A percentile compares a stretch with the other conserved stretches of the same genome.
Conservation (phyloP, 1,284 basidiomycete species). For the Sanghuangporus sanghuang region DNA sequence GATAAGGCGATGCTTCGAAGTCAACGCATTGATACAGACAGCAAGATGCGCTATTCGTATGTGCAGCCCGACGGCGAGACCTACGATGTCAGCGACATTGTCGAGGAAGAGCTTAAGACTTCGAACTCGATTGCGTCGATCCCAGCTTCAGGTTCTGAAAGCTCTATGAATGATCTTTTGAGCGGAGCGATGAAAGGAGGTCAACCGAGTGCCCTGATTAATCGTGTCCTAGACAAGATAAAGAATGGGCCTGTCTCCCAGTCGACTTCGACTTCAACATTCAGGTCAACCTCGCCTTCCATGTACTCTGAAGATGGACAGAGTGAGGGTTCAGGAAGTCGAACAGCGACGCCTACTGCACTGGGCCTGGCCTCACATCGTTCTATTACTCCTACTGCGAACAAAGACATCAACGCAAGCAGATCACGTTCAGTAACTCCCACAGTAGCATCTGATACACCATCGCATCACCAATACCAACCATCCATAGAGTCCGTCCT, state of each 20-base stretch:
- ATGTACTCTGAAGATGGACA: conserved; percentile 52
- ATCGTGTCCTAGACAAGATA: conserved; percentile 19
- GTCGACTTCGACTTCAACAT: conserved; percentile 19
- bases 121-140: conserved; percentile 22
- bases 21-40: conserved; percentile 62
- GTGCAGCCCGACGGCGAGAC: conserved; percentile 83
- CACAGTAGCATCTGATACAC: conserved; percentile 29
- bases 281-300: conserved; percentile 44
- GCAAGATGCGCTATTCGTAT: conserved; percentile 86
- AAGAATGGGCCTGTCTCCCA: conserved; percentile 19
- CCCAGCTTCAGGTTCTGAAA: conserved; percentile 19
- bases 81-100: conserved; percentile 87
- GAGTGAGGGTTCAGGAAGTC: conserved; percentile 27
- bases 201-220: conserved; percentile 16
- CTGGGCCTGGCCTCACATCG: conserved; percentile 19
- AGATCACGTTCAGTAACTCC: conserved; percentile 34
- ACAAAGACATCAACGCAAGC: conserved; percentile 20
- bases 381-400: conserved; percentile 32
- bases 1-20: conserved; percentile 85
- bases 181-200: conserved; percentile 15
- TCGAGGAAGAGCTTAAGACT: conserved; percentile 74
- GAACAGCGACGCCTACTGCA: conserved; percentile 35
- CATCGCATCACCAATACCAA: conserved; percentile 37
- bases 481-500: conserved; percentile 61
- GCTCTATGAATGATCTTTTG: conserved; percentile 13